Conservation (phyloP, 805 yeast species). For the Candida endomychidarum region DNA sequence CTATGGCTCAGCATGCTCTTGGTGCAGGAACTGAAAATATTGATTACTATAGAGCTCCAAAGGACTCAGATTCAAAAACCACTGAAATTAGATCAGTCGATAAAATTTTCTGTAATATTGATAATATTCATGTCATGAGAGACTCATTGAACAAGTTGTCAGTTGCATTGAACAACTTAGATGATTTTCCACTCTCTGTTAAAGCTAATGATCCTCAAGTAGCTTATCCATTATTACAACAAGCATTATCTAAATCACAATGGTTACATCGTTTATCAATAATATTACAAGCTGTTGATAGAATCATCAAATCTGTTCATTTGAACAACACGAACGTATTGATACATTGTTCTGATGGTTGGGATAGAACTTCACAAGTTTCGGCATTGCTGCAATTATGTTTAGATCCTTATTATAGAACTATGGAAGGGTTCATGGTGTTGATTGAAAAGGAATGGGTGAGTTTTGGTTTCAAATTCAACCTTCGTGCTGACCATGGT, state of each 20-base stretch:
- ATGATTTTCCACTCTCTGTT: conserved; percentile 45
- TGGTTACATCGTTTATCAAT: conserved; percentile 78
- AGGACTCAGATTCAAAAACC: conserved; percentile 1
- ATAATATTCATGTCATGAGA: conserved; percentile 93
- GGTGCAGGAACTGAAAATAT: conserved; percentile 98
- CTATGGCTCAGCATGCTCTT: conserved; percentile 92
- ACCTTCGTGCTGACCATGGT: conserved; percentile 79
- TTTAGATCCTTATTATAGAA: conserved; percentile 86
- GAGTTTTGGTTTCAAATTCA: conserved; percentile 88
- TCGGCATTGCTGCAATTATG: conserved; percentile 82
- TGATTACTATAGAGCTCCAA: conserved; percentile 67
- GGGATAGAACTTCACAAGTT: conserved; percentile 96
- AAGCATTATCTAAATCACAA: conserved; percentile 59
- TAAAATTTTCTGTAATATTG: conserved; percentile 84
- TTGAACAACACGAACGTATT: conserved; percentile 79
- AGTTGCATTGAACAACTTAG: conserved; percentile 66
- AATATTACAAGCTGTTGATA: conserved; percentile 71
- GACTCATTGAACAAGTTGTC: conserved; percentile 70
- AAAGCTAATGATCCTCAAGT: conserved; percentile 15
- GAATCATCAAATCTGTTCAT: conserved; percentile 77
- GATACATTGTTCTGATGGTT: conserved; percentile 96
- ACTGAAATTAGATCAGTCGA: conserved; percentile 34
- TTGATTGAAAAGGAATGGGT: conserved; percentile 94
- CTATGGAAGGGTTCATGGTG: conserved; percentile 81
- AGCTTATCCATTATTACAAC: conserved; percentile 38